These are phyloP conservation scores for Capronia americana DNA, from an alignment of 2,329 filamentous ascomycete genomes.

Conservation along the genomic window DNA sequence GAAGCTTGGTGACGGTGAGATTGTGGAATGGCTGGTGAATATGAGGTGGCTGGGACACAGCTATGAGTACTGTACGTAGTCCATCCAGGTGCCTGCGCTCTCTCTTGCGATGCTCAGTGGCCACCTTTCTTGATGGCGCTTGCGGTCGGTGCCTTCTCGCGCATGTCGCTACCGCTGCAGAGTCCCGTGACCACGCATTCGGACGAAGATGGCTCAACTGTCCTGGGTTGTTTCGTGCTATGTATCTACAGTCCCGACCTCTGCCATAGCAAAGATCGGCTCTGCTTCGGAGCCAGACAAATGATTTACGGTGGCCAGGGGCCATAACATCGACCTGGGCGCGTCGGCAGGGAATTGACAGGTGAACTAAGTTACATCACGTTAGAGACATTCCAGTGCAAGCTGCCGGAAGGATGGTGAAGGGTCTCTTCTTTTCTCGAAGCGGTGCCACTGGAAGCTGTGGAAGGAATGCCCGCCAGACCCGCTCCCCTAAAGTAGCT, in stretches of 20 bases:
- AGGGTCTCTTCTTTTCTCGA: conserved; percentile 16
- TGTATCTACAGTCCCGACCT: not conserved
- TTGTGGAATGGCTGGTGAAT: conserved; percentile 30
- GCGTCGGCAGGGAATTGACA: conserved; percentile 11
- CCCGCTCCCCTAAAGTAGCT: conserved; percentile 9
- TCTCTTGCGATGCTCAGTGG: not conserved
- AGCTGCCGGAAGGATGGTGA: conserved; percentile 18
- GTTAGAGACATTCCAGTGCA: conserved; percentile 17
- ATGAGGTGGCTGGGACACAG: conserved; percentile 19
- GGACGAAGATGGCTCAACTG: not conserved
- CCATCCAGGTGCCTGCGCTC: not conserved
- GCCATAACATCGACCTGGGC: conserved; percentile 9
- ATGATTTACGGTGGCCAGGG: conserved; percentile 8
- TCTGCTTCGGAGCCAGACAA: conserved; percentile 8
- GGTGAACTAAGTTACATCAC: conserved; percentile 20
- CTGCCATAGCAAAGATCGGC: not conserved
- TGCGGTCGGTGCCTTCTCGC: conserved; percentile 5
- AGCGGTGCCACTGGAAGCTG: conserved; percentile 20
- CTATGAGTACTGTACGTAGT: not conserved
- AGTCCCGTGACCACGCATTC: conserved; percentile 6
- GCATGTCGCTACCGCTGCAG: not conserved
- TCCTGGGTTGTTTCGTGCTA: not conserved
- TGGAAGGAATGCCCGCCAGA: not conserved
- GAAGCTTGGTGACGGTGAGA: conserved; percentile 29
- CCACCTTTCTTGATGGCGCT: conserved; percentile 10